These are phyloP conservation scores for Botrytis tulipae DNA, from an alignment of 2,329 filamentous ascomycete genomes.

Conservation along the genomic window DNA sequence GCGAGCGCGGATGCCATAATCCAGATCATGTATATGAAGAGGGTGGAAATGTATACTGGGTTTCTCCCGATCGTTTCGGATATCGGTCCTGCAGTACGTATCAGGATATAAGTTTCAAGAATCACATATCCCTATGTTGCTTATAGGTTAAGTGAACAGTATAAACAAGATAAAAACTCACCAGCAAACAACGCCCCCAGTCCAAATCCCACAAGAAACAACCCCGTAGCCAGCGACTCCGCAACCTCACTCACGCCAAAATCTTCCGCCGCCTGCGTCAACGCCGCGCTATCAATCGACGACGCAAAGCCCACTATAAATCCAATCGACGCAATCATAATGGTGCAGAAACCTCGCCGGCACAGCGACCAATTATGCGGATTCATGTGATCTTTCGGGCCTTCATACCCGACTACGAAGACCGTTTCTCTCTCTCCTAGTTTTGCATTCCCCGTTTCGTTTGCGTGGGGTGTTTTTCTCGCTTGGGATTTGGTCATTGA, in stretches of 20 bases:
- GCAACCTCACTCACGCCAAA: slow-evolving; percentile 41
- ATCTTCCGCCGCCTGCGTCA: slow-evolving; percentile 45
- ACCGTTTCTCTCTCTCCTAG: neutral
- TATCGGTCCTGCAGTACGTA: neutral
- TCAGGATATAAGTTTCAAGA: neutral
- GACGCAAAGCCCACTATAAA: neutral
- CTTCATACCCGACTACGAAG: neutral
- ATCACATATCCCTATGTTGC: neutral
- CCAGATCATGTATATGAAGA: neutral
- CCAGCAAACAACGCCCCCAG: neutral
- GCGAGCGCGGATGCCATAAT: slow-evolving; percentile 2
- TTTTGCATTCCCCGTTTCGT: neutral
- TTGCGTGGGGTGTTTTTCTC: neutral
- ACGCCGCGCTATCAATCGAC: slow-evolving; percentile 45
- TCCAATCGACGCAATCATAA: neutral
- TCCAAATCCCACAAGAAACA: neutral
- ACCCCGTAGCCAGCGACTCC: neutral
- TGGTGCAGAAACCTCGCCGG: neutral
- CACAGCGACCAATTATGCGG: neutral
- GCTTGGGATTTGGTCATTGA: neutral
- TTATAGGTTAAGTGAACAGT: neutral
- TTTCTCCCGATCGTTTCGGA: neutral
- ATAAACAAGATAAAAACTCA: neutral
- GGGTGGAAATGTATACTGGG: neutral
- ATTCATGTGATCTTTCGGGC: neutral